Percentiles rank a stretch among this genome's conserved stretches.
phyloP scores from a whole-genome alignment of 2,329 filamentous ascomycete species.

The Botrytis cinerea region DNA sequence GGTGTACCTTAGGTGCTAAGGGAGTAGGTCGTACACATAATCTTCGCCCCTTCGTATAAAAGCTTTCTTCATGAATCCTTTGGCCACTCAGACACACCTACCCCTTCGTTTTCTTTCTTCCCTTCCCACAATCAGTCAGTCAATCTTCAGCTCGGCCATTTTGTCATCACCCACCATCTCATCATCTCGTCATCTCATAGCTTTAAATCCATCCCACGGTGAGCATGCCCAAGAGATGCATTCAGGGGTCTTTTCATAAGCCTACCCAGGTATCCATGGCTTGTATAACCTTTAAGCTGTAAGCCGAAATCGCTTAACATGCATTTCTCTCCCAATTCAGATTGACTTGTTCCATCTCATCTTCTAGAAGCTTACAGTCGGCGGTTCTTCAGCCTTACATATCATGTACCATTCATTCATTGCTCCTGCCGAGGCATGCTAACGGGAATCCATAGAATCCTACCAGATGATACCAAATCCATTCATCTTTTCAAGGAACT shows the following conservation, averaged over 20 bases:
- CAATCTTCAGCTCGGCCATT: neutral
- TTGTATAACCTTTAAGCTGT: neutral
- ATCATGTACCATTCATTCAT: neutral
- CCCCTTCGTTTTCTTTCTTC: neutral
- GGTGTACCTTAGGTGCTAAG: neutral
- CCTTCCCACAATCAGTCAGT: neutral
- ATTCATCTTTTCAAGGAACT: neutral
- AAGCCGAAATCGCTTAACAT: slow-evolving; percentile 11
- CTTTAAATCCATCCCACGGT: neutral
- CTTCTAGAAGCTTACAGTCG: slow-evolving; percentile 30
- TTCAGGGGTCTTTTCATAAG: slow-evolving; percentile 1
- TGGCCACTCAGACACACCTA: neutral
- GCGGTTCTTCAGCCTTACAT: slow-evolving; percentile 27
- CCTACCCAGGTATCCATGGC: slow-evolving; percentile 1
- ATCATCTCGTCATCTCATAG: neutral
- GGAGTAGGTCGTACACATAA: neutral
- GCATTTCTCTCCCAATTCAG: slow-evolving; percentile 16
- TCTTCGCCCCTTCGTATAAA: slow-evolving; percentile 1
- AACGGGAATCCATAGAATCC: neutral
- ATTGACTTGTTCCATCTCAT: slow-evolving; percentile 34
- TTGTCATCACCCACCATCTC: neutral
- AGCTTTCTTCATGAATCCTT: neutral
- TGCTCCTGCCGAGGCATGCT: slow-evolving; percentile 10
- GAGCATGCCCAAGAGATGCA: neutral
- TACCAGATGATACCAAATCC: neutral